phyloP scores from a whole-genome alignment of 2,329 filamentous ascomycete genomes.

The Neopestalotiopsis sp. region DNA sequence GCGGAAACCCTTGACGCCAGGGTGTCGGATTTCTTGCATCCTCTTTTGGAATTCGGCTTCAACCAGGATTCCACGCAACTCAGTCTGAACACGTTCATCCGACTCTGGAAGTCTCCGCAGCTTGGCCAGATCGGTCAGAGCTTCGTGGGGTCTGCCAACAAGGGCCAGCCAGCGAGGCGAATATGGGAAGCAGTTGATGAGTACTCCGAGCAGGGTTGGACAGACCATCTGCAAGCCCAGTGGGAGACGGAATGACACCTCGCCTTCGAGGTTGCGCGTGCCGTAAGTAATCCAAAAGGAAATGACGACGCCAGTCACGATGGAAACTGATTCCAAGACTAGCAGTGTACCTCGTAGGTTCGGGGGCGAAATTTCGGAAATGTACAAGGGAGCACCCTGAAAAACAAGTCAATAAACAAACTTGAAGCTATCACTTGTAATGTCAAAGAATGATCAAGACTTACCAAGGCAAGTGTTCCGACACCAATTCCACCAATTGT shows the following conservation, averaged over 20 bases:
- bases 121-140: constrained; percentile 41
- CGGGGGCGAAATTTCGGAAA: constrained; percentile 41
- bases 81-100: constrained; percentile 49
- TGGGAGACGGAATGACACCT: constrained; percentile 51
- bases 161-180: constrained; percentile 52
- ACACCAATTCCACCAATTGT: constrained; percentile 38
- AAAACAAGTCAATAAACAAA: neutral
- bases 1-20: constrained; percentile 39
- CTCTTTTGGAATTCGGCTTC: constrained; percentile 53
- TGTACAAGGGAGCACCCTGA: constrained; percentile 28
- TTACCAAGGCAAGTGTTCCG: constrained; percentile 31
- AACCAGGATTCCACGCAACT: constrained; percentile 55
- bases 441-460: neutral
- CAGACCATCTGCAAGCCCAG: constrained; percentile 52
- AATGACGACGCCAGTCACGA: constrained; percentile 57
- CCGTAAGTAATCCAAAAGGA: constrained; percentile 62
- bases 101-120: constrained; percentile 46
- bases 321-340: constrained; percentile 55
- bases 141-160: constrained; percentile 43
- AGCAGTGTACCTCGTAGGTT: constrained; percentile 47
- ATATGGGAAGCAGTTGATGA: constrained; percentile 51
- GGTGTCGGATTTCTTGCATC: constrained; percentile 43
- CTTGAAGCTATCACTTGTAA: neutral
- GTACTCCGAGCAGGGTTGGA: constrained; percentile 42
- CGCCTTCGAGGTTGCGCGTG: constrained; percentile 46